These are phyloP conservation scores for Diutina ranongensis DNA, from an alignment of 1,139 yeast species.

Conservation along the genomic window DNA sequence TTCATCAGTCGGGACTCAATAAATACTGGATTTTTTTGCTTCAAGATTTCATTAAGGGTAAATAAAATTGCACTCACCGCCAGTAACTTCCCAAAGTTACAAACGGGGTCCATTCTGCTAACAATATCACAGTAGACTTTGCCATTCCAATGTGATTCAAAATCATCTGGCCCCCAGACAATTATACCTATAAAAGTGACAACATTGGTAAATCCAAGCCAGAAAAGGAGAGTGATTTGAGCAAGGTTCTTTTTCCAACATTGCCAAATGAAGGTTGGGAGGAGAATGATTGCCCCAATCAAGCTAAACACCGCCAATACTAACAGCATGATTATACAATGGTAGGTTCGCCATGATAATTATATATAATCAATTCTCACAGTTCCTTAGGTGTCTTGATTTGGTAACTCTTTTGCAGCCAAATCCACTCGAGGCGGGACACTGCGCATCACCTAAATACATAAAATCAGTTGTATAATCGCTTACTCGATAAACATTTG, in stretches of 20 bases:
- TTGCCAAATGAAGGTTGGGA: conserved; percentile 1
- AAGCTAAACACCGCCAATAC: neutral
- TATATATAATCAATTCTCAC: neutral
- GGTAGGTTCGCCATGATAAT: too few species aligned
- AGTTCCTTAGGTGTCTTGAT: neutral
- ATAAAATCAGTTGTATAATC: too few species aligned
- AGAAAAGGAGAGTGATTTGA: neutral
- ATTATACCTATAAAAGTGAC: neutral
- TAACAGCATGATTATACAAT: neutral
- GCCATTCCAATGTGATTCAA: neutral
- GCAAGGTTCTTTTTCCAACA: neutral
- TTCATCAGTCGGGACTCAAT: neutral
- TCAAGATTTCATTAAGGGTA: neutral
- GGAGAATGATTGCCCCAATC: neutral
- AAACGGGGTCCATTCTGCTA: neutral
- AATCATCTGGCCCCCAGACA: neutral
- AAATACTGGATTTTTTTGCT: neutral
- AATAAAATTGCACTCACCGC: conserved; percentile 2
- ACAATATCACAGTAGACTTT: conserved; percentile 1
- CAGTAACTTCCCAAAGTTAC: neutral
- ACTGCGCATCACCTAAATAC: neutral
- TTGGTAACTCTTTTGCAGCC: neutral
- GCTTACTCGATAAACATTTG: neutral
- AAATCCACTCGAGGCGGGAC: neutral
- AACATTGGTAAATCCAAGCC: neutral